These are phyloP conservation scores for Zarea fungicola DNA, from an alignment of 2,329 filamentous ascomycete species.

Conservation along the genomic window DNA sequence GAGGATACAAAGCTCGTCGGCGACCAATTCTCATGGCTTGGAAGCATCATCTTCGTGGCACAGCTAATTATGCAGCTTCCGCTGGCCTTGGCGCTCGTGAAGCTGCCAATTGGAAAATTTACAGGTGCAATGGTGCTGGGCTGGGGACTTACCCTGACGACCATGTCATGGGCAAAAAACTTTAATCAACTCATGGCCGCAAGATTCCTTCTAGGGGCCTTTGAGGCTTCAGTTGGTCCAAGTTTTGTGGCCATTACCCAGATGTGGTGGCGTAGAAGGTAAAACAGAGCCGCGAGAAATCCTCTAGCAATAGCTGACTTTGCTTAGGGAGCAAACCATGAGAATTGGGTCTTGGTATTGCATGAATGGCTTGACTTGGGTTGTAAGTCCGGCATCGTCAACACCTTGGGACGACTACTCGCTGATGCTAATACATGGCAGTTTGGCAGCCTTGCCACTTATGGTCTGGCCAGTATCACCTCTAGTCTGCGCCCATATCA, in stretches of 20 bases:
- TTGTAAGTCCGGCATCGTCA: conserved; percentile 34
- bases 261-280: conserved; percentile 56
- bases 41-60: conserved; percentile 56
- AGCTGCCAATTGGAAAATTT: conserved; percentile 56
- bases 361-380: conserved; percentile 56
- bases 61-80: conserved; percentile 54
- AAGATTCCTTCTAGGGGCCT: conserved; percentile 52
- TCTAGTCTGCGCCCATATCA: conserved; percentile 44
- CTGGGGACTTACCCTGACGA: conserved; percentile 48
- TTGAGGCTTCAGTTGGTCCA: conserved; percentile 45
- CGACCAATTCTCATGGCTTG: conserved; percentile 56
- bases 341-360: conserved; percentile 55
- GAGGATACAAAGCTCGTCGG: conserved; percentile 52
- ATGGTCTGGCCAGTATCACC: conserved; percentile 53
- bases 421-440: conserved; percentile 17
- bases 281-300: background rate
- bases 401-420: background rate
- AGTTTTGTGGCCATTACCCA: conserved; percentile 53
- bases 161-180: conserved; percentile 46
- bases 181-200: conserved; percentile 46
- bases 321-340: conserved; percentile 46
- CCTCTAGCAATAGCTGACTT: background rate
- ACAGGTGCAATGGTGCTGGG: conserved; percentile 50
- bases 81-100: conserved; percentile 52
- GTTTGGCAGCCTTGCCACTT: conserved; percentile 51